Base-by-base conservation (phyloP, 768 basidiomycete species). In the Polyporus arcularius region DNA sequence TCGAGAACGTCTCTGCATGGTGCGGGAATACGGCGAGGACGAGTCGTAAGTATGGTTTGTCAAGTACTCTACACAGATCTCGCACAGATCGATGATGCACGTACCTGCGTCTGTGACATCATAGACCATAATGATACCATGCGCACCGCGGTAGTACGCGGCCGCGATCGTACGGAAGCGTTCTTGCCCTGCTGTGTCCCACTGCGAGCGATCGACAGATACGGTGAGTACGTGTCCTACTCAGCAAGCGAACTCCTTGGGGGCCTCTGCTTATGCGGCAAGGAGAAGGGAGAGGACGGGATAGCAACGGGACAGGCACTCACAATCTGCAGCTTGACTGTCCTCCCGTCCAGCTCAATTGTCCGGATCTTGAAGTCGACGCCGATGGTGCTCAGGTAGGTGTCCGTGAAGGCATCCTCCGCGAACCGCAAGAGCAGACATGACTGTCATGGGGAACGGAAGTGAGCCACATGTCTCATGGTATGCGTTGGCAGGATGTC, bases 341-440 rank as follows among this genome's bases (percentile, higher is more conserved):
- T 93, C 88, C 97, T 97, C 60, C 96, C 96, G 71, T 98, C 96
- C 58, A 98, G 83, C 76, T 98, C 96, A 76, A 98, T 98, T 31
- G 96, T 98, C 63, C 96, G 84, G 78, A 98, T 98, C 89, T 96
- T 96, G 80, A 97, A 97, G 80, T 97, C 95, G 58, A 98, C 94
- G 66, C 97, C 97, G 75, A 98, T 98, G 39, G 96, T 98, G 62
- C 90, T 92, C 72, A 98, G 96, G 78, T 96, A 98, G 69, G 90
- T 94, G 74, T 96, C 94, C 56, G 96, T 97, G 82, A 96, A 98
- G 50, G 96, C 92, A 75, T 98, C 96, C 77, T 98, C 96, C 56
- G 92, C 91, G 72, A 94, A 94, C 74, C 92, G 90, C 67, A 94
- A 83, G 64, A 94, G 87, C 67, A 94, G 80, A 78, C 92, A 94